Percentiles rank a stretch among this genome's conserved stretches.
These are phyloP conservation scores for Discostella stelligeroides DNA, from an alignment of 108 stramenopile genomes.

Conservation along the genomic window DNA sequence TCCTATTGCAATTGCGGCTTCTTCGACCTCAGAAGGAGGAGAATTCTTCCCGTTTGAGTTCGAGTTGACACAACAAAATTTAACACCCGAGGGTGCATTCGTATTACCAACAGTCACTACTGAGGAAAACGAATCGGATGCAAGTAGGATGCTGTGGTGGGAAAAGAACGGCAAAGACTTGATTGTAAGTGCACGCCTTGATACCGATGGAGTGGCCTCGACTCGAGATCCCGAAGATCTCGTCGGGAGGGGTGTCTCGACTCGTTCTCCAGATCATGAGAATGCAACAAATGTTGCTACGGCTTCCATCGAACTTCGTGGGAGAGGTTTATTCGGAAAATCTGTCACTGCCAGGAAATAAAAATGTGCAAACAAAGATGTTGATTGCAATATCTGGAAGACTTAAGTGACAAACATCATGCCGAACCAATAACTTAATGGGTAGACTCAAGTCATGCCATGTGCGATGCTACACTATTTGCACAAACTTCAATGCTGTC, in stretches of 20 bases:
- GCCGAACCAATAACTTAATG: no score
- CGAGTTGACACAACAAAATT: conserved; percentile 35
- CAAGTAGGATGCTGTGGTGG: conserved; percentile 52
- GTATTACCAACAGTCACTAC: not conserved
- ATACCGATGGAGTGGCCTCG: conserved; percentile 65
- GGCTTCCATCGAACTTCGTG: conserved; percentile 14
- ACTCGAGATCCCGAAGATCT: conserved; percentile 65
- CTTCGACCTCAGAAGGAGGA: no score
- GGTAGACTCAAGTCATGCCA: no score
- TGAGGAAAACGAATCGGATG: not conserved
- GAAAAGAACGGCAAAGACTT: conserved; percentile 45
- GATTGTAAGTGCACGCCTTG: conserved; percentile 63
- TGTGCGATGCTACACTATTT: no score
- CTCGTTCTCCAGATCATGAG: not conserved
- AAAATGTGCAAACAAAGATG: no score
- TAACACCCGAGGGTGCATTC: conserved; percentile 56
- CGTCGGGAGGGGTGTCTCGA: conserved; percentile 50
- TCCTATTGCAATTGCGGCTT: no score
- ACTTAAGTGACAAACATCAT: no score
- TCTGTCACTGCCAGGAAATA: conserved; percentile 36
- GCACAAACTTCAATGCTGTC: no score
- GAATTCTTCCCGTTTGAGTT: conserved; percentile 66
- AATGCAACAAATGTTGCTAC: not conserved
- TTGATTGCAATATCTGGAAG: no score
- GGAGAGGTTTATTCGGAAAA: conserved; percentile 31